These are phyloP conservation scores for Hammondia hammondi DNA, from an alignment of 169 alveolate species.

Conservation along the genomic window DNA sequence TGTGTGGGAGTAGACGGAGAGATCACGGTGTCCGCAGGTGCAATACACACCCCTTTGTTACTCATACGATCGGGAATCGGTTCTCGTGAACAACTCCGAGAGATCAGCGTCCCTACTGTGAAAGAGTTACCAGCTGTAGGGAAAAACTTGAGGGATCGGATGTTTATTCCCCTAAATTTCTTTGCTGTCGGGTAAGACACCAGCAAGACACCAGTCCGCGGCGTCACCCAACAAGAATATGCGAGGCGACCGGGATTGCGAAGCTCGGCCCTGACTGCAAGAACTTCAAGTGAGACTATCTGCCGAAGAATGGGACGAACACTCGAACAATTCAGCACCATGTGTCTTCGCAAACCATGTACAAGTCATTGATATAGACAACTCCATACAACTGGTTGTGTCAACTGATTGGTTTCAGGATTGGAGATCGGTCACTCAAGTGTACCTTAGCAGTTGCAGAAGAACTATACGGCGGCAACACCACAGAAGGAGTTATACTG, in stretches of 20 bases:
- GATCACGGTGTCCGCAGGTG: slow-evolving; percentile 75
- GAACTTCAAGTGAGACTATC: slow-evolving; percentile 27
- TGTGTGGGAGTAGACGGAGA: slow-evolving; percentile 71
- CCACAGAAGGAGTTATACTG: slow-evolving; percentile 68
- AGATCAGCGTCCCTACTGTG: not conserved
- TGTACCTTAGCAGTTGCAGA: slow-evolving; percentile 54
- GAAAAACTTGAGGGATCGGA: slow-evolving; percentile 72
- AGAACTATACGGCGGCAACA: slow-evolving; percentile 70
- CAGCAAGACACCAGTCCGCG: slow-evolving; percentile 27
- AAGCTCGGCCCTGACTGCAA: slow-evolving; percentile 46
- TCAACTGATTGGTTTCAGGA: not conserved
- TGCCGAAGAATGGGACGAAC: not conserved
- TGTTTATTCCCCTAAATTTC: slow-evolving; percentile 70
- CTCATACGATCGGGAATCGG: slow-evolving; percentile 75
- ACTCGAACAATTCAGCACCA: not conserved
- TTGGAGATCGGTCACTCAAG: slow-evolving; percentile 34
- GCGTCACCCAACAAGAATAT: slow-evolving; percentile 59
- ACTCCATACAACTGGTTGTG: not conserved
- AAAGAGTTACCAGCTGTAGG: slow-evolving; percentile 72
- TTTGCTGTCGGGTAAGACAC: slow-evolving; percentile 57
- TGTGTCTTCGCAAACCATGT: not conserved
- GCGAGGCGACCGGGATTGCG: slow-evolving; percentile 22
- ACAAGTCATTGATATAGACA: not conserved
- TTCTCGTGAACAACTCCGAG: slow-evolving; percentile 64
- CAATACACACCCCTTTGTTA: slow-evolving; percentile 74